Conservation (phyloP, 2,329 filamentous ascomycete species). For the Talaromyces atroroseus region DNA sequence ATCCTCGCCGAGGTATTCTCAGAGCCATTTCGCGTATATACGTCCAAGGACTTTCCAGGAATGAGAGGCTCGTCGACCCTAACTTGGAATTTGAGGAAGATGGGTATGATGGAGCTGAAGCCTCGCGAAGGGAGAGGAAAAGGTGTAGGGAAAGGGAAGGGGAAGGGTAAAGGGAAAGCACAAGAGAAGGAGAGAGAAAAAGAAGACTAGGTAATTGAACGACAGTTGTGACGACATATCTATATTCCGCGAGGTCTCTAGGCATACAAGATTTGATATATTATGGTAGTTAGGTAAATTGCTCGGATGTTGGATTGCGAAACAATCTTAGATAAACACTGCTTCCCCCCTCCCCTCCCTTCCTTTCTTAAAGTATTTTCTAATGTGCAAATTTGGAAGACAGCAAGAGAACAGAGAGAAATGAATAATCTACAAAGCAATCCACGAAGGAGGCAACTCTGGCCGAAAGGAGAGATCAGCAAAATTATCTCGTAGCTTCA, state of each 20-base stretch:
- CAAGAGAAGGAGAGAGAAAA: not conserved
- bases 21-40: conserved; percentile 37
- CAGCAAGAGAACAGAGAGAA: not conserved
- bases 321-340: not conserved
- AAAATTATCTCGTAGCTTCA: conserved; percentile 5
- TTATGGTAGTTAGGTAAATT: not conserved
- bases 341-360: not conserved
- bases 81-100: conserved; percentile 33
- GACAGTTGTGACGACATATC: too few relatives aligned
- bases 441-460: conserved; percentile 5
- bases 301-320: not conserved
- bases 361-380: too few relatives aligned
- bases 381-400: too few relatives aligned
- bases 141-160: conserved; percentile 24
- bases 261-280: not conserved
- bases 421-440: conserved; percentile 4
- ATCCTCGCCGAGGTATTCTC: conserved; percentile 38
- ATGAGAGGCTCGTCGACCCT: conserved; percentile 38
- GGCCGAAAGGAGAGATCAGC: conserved; percentile 4
- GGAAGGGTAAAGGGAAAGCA: not conserved
- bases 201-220: not conserved
- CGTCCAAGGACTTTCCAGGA: conserved; percentile 41
- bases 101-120: conserved; percentile 39
- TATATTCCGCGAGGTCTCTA: not conserved
- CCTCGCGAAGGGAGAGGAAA: conserved; percentile 33